Evolutionary conservation across 2,329 filamentous ascomycete species (phyloP).

Genomic region (Fusarium sp.): DNA sequence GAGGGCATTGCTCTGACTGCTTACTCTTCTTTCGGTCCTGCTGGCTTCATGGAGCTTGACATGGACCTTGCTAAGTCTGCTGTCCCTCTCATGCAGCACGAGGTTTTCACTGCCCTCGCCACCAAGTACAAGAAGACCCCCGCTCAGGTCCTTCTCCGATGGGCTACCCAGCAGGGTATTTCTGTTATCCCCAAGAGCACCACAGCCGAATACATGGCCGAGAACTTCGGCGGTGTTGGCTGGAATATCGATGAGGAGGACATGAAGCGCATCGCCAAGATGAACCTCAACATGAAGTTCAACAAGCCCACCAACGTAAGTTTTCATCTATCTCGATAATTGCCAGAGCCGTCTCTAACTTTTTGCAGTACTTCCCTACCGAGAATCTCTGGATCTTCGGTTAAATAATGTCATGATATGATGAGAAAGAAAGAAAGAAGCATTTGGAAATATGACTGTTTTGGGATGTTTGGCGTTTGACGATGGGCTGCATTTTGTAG

Average conservation of each 20-base stretch:
- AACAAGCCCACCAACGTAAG: conserved; percentile 81
- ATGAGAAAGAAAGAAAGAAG: conserved; percentile 39
- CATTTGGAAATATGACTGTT: conserved; percentile 37
- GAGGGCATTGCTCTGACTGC: conserved; percentile 82
- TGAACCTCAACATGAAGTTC: conserved; percentile 78
- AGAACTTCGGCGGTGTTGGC: conserved; percentile 75
- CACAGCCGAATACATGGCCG: conserved; percentile 64
- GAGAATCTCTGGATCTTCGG: conserved; percentile 71
- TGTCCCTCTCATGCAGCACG: conserved; percentile 78
- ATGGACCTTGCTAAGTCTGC: conserved; percentile 71
- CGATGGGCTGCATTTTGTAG: conserved; percentile 44
- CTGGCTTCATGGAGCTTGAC: conserved; percentile 82
- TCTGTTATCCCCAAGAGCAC: conserved; percentile 86
- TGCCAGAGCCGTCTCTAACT: conserved; percentile 17
- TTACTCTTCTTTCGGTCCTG: conserved; percentile 86
- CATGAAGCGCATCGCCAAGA: conserved; percentile 72
- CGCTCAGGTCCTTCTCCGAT: conserved; percentile 86
- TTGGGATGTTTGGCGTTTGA: conserved; percentile 49
- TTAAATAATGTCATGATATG: conserved; percentile 53
- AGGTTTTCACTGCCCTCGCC: conserved; percentile 73
- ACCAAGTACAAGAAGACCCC: conserved; percentile 78
- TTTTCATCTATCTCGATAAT: conserved; percentile 29
- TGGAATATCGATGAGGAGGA: conserved; percentile 77
- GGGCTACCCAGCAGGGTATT: conserved; percentile 85
- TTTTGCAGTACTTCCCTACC: conserved; percentile 66